Evolutionary conservation across 2,329 filamentous ascomycete species (phyloP), one percentile per base, ranked within the genome.

Genomic region (Rachicladosporium sp.): DNA sequence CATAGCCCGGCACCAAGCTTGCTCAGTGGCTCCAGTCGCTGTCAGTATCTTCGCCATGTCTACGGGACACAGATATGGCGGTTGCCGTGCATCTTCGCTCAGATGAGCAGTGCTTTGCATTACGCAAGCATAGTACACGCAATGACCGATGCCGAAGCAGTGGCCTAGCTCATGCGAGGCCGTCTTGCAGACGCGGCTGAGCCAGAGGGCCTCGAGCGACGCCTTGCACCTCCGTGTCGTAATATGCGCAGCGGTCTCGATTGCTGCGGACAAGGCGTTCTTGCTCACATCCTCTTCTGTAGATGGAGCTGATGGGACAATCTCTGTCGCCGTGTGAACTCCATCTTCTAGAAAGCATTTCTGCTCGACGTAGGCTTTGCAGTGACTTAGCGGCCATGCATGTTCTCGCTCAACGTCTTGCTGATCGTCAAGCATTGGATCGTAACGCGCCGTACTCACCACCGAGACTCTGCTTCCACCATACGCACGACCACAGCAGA

Each of bases 111-210:
- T 76, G 4, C 71, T 67, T 51, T 80, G 76, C 76, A 80, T 78
- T 2, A 68, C 64, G 47, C 76, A 82, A 0, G 76, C 74, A 47
- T 75, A 79, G 49, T 76, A 80, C 0, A 71, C 60, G 51, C 80
- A 84, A 52, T 84, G 79, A 6, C 58, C 78, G 10, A 84, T 64
- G n/a, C 73, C 75, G 30, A 84, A 69, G 50, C 78, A 83, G 53
- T 82, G 80, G 0, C 76, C 75, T 0, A 83, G 57, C 50, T 84
- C 79, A 51, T 83, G 80, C 2, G 68, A 67, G 1, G 70, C 71
- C 0, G 78, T 80, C 37, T 69, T 70, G 38, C 65, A 74, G 2
- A 74, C 55, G 8, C 71, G 65, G 7, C 66, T 67, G 10, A 82
- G 66, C 75, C 77, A 82, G 2, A 78, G 51, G 0, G 58, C 65